Percentiles rank a stretch among this genome's conserved stretches.
phyloP scores from a whole-genome alignment of 2,329 filamentous ascomycete species.

The Stromatinia cepivora region DNA sequence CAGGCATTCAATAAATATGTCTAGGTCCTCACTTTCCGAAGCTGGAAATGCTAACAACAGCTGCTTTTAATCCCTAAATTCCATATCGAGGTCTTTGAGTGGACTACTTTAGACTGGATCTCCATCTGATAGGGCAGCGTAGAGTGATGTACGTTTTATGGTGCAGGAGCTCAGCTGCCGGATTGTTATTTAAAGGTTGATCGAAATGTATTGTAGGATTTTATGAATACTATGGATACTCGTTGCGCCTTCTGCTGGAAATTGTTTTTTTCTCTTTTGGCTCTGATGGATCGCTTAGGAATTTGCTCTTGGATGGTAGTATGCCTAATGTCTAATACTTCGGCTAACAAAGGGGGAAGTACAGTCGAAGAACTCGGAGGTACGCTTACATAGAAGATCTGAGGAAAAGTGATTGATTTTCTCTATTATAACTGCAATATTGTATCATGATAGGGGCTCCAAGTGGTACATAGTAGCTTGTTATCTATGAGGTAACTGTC shows the following conservation, averaged over 20 bases:
- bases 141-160: neutral
- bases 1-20: conserved; percentile 26
- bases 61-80: conserved; percentile 28
- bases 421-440: too few species aligned
- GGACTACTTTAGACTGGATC: conserved; percentile 19
- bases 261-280: too few species aligned
- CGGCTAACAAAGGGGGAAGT: too few species aligned
- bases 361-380: too few species aligned
- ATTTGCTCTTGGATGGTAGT: too few species aligned
- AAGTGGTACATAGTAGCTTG: too few species aligned
- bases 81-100: conserved; percentile 25
- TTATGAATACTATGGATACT: neutral
- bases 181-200: neutral
- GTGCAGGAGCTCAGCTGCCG: neutral
- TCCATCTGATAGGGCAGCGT: conserved; percentile 16
- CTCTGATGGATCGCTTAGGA: neutral
- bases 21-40: conserved; percentile 31
- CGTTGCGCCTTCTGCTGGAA: too few species aligned
- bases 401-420: too few species aligned
- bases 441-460: too few species aligned
- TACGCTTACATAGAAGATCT: too few species aligned
- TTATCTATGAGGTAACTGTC: too few species aligned
- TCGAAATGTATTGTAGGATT: neutral
- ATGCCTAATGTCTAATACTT: too few species aligned
- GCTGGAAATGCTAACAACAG: conserved; percentile 27